These are phyloP conservation scores for Aphanoascus verrucosus DNA, from an alignment of 2,329 filamentous ascomycete genomes.

Conservation along the genomic window DNA sequence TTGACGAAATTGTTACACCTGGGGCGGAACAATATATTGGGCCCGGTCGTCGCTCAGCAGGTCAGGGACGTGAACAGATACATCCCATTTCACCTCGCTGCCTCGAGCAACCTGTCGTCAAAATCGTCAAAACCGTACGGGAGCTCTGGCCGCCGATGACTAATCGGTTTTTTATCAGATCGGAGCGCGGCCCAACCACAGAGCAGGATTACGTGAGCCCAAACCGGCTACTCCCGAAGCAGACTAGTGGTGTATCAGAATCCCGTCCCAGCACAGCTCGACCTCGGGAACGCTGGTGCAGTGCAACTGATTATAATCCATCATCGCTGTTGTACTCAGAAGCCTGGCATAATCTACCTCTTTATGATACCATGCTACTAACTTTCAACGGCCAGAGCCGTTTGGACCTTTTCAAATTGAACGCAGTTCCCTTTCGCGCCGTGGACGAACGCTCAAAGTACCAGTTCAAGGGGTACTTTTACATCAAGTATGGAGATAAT, in stretches of 20 bases:
- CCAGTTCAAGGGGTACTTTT: background rate
- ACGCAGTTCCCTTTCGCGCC: background rate
- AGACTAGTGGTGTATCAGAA: constrained; percentile 10
- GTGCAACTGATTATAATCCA: constrained; percentile 1
- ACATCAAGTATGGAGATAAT: background rate
- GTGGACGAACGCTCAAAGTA: background rate
- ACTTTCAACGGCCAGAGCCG: background rate
- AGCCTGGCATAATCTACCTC: background rate
- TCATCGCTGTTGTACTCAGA: background rate
- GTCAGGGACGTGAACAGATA: background rate
- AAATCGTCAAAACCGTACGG: too few species aligned
- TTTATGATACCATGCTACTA: background rate
- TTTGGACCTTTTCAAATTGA: background rate
- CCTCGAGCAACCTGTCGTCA: too few species aligned
- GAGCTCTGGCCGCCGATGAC: background rate
- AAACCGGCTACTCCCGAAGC: background rate
- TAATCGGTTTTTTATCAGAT: background rate
- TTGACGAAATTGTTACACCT: background rate
- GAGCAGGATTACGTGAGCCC: background rate
- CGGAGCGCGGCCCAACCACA: background rate
- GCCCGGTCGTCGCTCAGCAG: too few species aligned
- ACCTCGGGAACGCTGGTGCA: background rate
- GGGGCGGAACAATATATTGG: too few species aligned
- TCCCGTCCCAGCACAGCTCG: constrained; percentile 4
- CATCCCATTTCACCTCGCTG: background rate